Evolutionary conservation across 2,329 filamentous ascomycete genomes (phyloP).

Genomic region (Monilinia aucupariae): DNA sequence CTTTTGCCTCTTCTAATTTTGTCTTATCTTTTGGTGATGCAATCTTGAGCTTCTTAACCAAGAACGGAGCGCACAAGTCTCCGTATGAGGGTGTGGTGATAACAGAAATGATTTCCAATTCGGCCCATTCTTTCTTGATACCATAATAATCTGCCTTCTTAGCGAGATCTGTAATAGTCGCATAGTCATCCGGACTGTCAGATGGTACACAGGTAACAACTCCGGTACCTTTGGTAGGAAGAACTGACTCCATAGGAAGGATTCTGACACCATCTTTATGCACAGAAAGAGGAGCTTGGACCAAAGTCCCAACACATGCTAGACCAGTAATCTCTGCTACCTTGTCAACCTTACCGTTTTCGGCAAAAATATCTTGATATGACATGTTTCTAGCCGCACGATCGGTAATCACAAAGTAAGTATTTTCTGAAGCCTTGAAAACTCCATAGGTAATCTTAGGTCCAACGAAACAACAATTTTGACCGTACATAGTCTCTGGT

Average conservation of each 20-base stretch:
- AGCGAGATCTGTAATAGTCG: conserved; percentile 76
- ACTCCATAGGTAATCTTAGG: conserved; percentile 86
- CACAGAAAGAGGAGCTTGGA: conserved; percentile 82
- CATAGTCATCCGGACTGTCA: conserved; percentile 92
- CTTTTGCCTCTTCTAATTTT: conserved; percentile 88
- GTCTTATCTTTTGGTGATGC: conserved; percentile 91
- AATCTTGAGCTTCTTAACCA: conserved; percentile 93
- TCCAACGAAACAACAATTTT: conserved; percentile 91
- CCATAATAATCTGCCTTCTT: conserved; percentile 97
- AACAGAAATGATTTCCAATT: conserved; percentile 82
- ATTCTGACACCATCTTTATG: conserved; percentile 81
- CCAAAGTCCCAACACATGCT: conserved; percentile 78
- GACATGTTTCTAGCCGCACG: conserved; percentile 91
- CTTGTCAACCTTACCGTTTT: conserved; percentile 70
- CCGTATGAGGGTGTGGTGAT: conserved; percentile 86
- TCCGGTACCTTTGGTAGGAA: conserved; percentile 89
- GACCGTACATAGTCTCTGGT: conserved; percentile 98
- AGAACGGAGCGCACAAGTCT: conserved; percentile 72
- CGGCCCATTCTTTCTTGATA: conserved; percentile 94
- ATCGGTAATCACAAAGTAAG: conserved; percentile 81
- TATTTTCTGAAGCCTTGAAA: conserved; percentile 70
- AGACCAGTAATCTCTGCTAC: conserved; percentile 70
- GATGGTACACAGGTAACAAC: conserved; percentile 95
- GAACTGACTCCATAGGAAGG: conserved; percentile 90
- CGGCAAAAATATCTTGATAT: conserved; percentile 79